Conservation (phyloP, 1,284 basidiomycete genomes). For the Mycosarcoma maydis region DNA sequence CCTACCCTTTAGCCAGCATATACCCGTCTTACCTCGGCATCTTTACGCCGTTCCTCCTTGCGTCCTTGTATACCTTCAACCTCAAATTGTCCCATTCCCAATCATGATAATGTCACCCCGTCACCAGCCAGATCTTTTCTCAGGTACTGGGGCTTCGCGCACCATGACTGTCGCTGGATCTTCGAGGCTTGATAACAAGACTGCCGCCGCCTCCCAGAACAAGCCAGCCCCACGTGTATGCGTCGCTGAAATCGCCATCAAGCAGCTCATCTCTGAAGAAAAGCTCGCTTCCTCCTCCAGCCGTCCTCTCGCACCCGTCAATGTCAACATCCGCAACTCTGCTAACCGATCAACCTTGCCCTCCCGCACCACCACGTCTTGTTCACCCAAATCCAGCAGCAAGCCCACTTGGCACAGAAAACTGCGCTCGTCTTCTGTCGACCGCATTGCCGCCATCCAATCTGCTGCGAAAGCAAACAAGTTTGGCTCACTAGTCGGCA, state of each 20-base stretch:
- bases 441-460: neutral
- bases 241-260: constrained; percentile 5
- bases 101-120: constrained; percentile 24
- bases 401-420: constrained; percentile 3
- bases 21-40: too few relatives aligned
- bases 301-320: constrained; percentile 20
- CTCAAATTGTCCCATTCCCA: too few relatives aligned
- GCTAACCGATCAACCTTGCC: constrained; percentile 1
- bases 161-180: neutral
- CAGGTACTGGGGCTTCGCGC: neutral
- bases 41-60: too few relatives aligned
- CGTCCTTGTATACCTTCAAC: too few relatives aligned
- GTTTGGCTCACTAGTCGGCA: neutral
- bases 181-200: neutral
- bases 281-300: neutral
- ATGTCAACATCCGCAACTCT: constrained; percentile 20
- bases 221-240: neutral
- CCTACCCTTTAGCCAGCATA: too few relatives aligned
- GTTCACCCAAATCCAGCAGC: constrained; percentile 8
- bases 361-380: neutral
- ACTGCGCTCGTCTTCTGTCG: constrained; percentile 19
- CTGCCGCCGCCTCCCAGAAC: neutral
- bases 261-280: constrained; percentile 6
- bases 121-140: neutral
- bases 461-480: constrained; percentile 7